Conservation (phyloP, 2,329 filamentous ascomycete species). For the Fusarium algeriense region DNA sequence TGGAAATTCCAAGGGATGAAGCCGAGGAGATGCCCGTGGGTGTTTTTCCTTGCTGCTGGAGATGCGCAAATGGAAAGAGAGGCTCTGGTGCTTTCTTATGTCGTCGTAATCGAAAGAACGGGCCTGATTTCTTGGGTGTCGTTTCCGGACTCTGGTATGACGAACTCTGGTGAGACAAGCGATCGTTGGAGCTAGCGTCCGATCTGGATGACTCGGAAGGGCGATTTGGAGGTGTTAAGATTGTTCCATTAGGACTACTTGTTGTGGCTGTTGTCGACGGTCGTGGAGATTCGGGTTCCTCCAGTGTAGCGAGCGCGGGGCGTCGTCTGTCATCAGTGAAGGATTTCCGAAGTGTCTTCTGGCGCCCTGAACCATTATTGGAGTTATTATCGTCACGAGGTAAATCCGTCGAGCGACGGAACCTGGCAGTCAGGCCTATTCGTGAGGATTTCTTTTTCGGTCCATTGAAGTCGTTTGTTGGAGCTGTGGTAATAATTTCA, state of each 20-base stretch:
- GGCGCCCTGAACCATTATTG: conserved; percentile 32
- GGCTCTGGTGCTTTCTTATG: conserved; percentile 80
- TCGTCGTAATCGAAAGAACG: conserved; percentile 85
- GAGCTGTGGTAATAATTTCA: conserved; percentile 91
- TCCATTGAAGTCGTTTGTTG: conserved; percentile 73
- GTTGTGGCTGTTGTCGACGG: conserved; percentile 48
- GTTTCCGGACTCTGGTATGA: conserved; percentile 67
- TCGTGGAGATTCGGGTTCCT: conserved; percentile 64
- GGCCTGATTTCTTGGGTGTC: conserved; percentile 72
- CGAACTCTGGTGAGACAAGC: conserved; percentile 70
- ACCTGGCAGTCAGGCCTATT: conserved; percentile 65
- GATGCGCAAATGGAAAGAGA: conserved; percentile 85
- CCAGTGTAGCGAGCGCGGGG: conserved; percentile 57
- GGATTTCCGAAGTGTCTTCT: conserved; percentile 51
- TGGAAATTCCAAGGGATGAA: conserved; percentile 54
- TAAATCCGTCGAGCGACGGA: conserved; percentile 65
- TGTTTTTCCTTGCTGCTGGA: conserved; percentile 76
- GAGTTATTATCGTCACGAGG: conserved; percentile 49
- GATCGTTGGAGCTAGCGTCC: conserved; percentile 82
- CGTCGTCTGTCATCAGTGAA: conserved; percentile 59
- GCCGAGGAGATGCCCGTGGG: conserved; percentile 56
- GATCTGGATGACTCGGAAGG: conserved; percentile 85
- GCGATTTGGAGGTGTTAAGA: conserved; percentile 64
- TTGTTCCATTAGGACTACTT: conserved; percentile 49
- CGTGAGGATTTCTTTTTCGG: conserved; percentile 68